Conservation (phyloP, 257 asterid genomes). For the Solanum pinnatisectum region DNA sequence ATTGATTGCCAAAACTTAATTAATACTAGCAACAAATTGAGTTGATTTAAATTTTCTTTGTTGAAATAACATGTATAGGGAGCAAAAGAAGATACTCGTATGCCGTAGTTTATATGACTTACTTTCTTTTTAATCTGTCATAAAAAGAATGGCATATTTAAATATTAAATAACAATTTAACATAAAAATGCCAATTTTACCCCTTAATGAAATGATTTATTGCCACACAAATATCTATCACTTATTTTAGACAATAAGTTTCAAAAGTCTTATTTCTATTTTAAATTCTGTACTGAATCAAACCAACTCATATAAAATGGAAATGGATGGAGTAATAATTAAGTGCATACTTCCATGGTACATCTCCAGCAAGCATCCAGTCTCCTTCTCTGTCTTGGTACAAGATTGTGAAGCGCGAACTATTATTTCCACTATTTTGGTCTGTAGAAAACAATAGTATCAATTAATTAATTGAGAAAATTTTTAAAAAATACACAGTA, state of each 20-base stretch:
- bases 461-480: neutral
- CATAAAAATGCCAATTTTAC: too few species aligned
- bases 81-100: neutral
- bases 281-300: neutral
- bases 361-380: constrained; percentile 58
- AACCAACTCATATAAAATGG: neutral
- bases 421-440: constrained; percentile 4
- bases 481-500: neutral
- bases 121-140: neutral
- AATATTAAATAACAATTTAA: too few species aligned
- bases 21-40: neutral
- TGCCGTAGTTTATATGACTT: neutral
- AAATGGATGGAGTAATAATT: neutral
- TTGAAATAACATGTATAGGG: neutral
- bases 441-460: constrained; percentile 13
- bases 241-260: neutral
- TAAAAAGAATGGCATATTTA: neutral
- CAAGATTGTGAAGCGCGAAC: constrained; percentile 24
- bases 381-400: constrained; percentile 55
- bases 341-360: constrained; percentile 48
- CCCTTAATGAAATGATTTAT: neutral
- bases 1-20: neutral
- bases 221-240: neutral
- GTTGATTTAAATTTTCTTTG: neutral
- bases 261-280: neutral